Evolutionary conservation across 345 rosid genomes (phyloP).

Genomic region (Cardiospermum halicacabum): DNA sequence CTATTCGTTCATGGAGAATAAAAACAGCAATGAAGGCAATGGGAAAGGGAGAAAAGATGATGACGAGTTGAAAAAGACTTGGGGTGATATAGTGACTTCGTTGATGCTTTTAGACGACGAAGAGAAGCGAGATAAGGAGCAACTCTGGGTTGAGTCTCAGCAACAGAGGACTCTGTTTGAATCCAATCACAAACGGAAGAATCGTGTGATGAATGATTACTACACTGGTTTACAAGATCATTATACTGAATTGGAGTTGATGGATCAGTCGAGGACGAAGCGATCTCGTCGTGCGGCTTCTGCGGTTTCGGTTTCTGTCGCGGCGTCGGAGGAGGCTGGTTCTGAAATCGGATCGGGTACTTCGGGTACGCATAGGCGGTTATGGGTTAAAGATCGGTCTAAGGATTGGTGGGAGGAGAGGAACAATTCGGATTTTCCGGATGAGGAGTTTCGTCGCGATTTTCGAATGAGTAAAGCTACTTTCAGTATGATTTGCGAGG

Average conservation of each 20-base stretch:
- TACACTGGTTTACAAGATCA: constrained; percentile 33
- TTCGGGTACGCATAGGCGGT: constrained; percentile 39
- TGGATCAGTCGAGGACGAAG: constrained; percentile 32
- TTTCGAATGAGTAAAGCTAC: constrained; percentile 83
- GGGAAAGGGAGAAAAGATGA: constrained; percentile 35
- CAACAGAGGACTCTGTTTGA: constrained; percentile 37
- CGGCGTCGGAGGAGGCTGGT: constrained; percentile 3
- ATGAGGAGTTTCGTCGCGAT: constrained; percentile 59
- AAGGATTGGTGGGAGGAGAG: constrained; percentile 88
- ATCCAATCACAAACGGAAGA: constrained; percentile 36
- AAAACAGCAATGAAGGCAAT: neutral
- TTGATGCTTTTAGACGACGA: constrained; percentile 53
- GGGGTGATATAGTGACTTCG: constrained; percentile 45
- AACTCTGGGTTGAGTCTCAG: constrained; percentile 34
- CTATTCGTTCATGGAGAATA: constrained; percentile 29
- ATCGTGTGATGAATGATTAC: constrained; percentile 32
- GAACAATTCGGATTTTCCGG: constrained; percentile 56
- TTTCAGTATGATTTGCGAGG: constrained; percentile 64
- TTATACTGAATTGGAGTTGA: constrained; percentile 28
- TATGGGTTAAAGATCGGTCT: constrained; percentile 86
- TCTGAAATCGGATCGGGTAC: constrained; percentile 13
- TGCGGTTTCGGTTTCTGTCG: constrained; percentile 10
- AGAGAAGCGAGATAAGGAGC: constrained; percentile 43
- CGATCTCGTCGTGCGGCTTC: constrained; percentile 32
- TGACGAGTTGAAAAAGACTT: constrained; percentile 21